Conservation (phyloP, 495 filamentous ascomycete genomes). For the Aspergillus heteromorphus region DNA sequence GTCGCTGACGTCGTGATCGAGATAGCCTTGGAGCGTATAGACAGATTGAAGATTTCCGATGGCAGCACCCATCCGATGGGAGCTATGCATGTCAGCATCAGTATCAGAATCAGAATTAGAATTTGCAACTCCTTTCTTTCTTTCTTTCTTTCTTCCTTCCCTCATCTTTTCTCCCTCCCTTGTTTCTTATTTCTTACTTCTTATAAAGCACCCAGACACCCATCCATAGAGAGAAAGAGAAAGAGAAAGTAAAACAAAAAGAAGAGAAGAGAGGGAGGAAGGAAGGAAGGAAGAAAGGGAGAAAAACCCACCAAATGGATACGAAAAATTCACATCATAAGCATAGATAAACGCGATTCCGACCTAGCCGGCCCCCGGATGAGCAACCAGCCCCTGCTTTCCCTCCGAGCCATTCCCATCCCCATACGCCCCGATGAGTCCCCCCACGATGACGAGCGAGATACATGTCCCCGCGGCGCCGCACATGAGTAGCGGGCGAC, state of each 20-base stretch:
- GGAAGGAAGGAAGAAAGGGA: too few relatives aligned
- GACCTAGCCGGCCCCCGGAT: slow-evolving; percentile 67
- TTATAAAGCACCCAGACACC: too few relatives aligned
- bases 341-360: slow-evolving; percentile 78
- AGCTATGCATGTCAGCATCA: slow-evolving; percentile 20
- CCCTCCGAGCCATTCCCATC: too few relatives aligned
- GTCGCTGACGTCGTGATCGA: slow-evolving; percentile 37
- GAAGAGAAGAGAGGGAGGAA: too few relatives aligned
- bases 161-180: too few relatives aligned
- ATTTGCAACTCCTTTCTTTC: too few relatives aligned
- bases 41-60: slow-evolving; percentile 38
- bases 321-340: slow-evolving; percentile 77
- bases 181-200: too few relatives aligned
- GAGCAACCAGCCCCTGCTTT: slow-evolving; percentile 52
- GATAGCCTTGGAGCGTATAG: slow-evolving; percentile 34
- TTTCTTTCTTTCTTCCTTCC: too few relatives aligned
- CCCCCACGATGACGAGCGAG: slow-evolving; percentile 67
- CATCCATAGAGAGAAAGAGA: too few relatives aligned
- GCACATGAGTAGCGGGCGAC: slow-evolving; percentile 47
- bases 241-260: too few relatives aligned
- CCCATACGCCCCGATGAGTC: slow-evolving; percentile 62
- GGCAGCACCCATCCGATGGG: slow-evolving; percentile 41
- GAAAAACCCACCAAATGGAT: slow-evolving; percentile 30
- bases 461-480: slow-evolving; percentile 53
- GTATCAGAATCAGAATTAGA: too few relatives aligned